Base-by-base conservation (phyloP, 805 yeast genomes). In the Pichia kluyveri region DNA sequence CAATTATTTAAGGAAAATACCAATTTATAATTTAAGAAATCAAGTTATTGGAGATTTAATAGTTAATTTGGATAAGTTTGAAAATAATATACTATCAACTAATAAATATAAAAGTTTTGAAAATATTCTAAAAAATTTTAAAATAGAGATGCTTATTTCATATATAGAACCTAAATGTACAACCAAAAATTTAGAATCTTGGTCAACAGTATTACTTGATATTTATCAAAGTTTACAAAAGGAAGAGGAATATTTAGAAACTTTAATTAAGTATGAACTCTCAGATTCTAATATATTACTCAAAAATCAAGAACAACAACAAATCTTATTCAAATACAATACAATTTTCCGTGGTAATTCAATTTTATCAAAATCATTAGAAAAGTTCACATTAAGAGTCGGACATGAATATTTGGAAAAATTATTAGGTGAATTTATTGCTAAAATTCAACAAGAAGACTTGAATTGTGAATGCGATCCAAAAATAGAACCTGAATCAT, bases 391-490 rank as follows among this genome's bases (percentile, higher is more conserved):
- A 60, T 72, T 83, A 39, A 69, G 91, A 57, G 71, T 83, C 18
- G 98, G 98, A 0, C 83, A 78, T 51, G 89, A 83, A 51, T 87
- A 86, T 58, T 61, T 93, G 34, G 84, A 83, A 49, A 76, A 76
- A 54, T 79, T 86, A 4, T 72, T 91, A 47, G 89, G 93, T 0
- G 73, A 73, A n/a, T 78, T 86, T 52, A 76, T 89, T 11, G 68
- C 73, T 18, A 70, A 71, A 38, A 66, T 79, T 4, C 66, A 75
- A 1, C 59, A 69, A 0, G 79, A 79, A 47, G 67, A 72, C 46
- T 66, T 74, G n/a, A 70, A 70, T 52, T 79, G 89, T 60, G 98
- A 91, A 57, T 75, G 90, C 41, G 97, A 93, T 62, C 96, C 96
- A 9, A 62, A 76, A 47, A n/a, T 49, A 3, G 72, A 59, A 15